These are phyloP conservation scores for Acanthamoeba polyphaga DNA, from an alignment of 208 protist species.

Conservation along the genomic window DNA sequence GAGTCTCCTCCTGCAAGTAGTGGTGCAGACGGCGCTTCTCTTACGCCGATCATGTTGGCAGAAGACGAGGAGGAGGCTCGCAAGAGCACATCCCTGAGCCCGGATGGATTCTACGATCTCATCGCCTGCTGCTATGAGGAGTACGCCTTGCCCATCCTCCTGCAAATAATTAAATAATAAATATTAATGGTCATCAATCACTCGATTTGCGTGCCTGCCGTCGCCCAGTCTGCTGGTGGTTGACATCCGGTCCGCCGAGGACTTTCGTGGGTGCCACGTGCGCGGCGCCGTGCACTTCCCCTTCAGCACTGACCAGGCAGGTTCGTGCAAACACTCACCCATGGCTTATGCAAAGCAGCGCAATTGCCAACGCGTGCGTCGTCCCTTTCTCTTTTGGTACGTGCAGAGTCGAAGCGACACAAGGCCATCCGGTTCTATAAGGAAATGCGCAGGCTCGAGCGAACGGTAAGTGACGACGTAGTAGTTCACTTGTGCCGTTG, in stretches of 20 bases:
- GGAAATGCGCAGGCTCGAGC: conserved; percentile 24
- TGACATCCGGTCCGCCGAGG: background rate
- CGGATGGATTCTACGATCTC: conserved; percentile 33
- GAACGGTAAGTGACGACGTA: background rate
- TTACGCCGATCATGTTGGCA: background rate
- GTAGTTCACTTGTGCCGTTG: background rate
- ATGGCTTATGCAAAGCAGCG: background rate
- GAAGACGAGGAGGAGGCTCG: background rate
- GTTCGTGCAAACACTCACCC: background rate
- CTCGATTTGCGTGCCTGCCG: background rate
- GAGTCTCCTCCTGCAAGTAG: background rate
- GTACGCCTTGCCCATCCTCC: background rate
- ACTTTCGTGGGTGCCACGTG: conserved; percentile 25
- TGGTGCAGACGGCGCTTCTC: background rate
- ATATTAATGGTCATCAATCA: background rate
- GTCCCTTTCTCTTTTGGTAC: background rate
- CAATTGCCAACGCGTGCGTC: background rate
- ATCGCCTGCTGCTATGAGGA: background rate
- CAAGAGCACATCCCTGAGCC: background rate
- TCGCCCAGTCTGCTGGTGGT: background rate
- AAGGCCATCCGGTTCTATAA: conserved; percentile 34
- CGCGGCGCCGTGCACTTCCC: conserved; percentile 21
- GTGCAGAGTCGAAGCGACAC: background rate
- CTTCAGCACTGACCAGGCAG: background rate
- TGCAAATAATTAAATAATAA: background rate